Evolutionary conservation across 202 grass and related monocot species (phyloP), one percentile per base, ranked within the genome.

Genomic region (Saccharum hybrid): DNA sequence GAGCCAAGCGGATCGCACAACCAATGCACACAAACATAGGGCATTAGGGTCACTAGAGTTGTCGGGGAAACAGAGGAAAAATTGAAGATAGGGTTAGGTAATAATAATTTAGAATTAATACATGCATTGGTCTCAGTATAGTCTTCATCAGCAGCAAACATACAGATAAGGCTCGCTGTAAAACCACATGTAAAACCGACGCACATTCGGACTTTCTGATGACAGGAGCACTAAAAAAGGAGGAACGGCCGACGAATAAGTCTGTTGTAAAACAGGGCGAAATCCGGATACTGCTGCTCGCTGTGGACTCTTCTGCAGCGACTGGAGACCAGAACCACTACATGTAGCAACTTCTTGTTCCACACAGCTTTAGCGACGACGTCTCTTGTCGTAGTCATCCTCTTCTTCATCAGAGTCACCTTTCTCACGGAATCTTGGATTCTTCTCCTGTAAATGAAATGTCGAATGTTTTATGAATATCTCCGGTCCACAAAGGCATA

Each of bases 331-430:
- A 39, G 13, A 46, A 19, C 48, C 68, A 52, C 45, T 63, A 31
- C 46, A 49, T 49, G 12, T 40, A 34, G 71, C 71, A 65, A 31
- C 54, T 39, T 31, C 28, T 33, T 33, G 75, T 43, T 83, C 40
- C 15, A 65, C 39, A n/a, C 48, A n/a, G 7, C 23, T 69, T 79
- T 34, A 87, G 64, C 74, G 80, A 21, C 89, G 87, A 1, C 93
- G 87, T 37, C 84, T 85, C 92, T 92, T 98, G 70, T 89, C 89
- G 4, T 92, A 80, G 74, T 96, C 93, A 11, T 93, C 96, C 0
- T 98, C 90, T 10, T 98, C 96, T 2, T 92, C 91, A 45, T 98
- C 96, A 23, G 96, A 92, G 74, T 92, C 93, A 18, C 89, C 93
- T 68, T 83, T 95, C 87, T 96, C 96, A 59, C 93, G 85, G 33